Evolutionary conservation across 805 yeast species (phyloP), one percentile per base, ranked within the genome.

Genomic region (Clavispora santaluciae): DNA sequence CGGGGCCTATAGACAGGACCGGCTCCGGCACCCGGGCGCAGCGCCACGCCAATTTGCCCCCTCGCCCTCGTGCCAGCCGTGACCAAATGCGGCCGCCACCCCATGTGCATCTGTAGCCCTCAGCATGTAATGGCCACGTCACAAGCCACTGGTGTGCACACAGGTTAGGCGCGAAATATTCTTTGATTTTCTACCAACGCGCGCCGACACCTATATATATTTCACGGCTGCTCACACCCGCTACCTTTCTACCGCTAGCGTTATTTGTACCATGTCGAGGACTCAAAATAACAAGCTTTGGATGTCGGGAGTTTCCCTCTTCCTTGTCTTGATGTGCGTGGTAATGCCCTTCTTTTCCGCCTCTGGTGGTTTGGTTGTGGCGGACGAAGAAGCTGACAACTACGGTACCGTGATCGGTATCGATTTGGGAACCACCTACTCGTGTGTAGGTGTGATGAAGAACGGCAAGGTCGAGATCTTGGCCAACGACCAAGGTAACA

Each of bases 401-500:
- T 78, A 78, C 46, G 83, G 83, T 44, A 77, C 75, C 23, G 74
- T 69, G n/a, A 86, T 88, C 70, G 99, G 99, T 84, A 91, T 91
- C 83, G 98, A 90, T 79, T 79, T 83, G 68, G 90, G 90, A 72
- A 86, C 95, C 61, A 88, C 95, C 45, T 88, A 88, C 75, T 88
- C 96, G 39, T 89, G 96, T 81, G 96, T 89, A 49, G 96, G 95
- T 57, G 95, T 88, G 63, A 88, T 88, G 76, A 76, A 88, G 58
- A 86, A 86, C 62, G 95, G 91, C 55, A 78, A 86, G 64, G 97
- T 90, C 40, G 97, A 90, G 72, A 90, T 89, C 68, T 86, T 89
- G 63, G 96, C 97, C 60, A 89, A 89, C 66, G 97, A 90, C 69
- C 97, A 89, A 76, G 97, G 97, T 81, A 89, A 89, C 80, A 87